These are phyloP conservation scores for Trypanosoma cruzi DNA, from an alignment of 208 protist genomes.

Conservation along the genomic window DNA sequence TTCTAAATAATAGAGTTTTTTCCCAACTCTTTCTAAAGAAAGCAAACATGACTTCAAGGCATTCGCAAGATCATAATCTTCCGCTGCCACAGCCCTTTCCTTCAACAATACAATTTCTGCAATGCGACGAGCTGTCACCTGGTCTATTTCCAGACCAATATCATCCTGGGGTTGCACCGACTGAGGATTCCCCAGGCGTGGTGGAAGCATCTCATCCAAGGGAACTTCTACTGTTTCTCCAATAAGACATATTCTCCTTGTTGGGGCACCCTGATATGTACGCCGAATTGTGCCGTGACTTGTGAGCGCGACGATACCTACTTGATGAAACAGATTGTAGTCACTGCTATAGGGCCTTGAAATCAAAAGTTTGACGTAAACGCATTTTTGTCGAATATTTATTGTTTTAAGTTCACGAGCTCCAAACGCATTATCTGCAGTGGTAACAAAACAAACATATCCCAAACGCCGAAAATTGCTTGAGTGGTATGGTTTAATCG, in stretches of 20 bases:
- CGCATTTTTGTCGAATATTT: slow-evolving; percentile 57
- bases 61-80: slow-evolving; percentile 89
- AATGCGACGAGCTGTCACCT: slow-evolving; percentile 34
- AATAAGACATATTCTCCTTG: slow-evolving; percentile 39
- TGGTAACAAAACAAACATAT: slow-evolving; percentile 74
- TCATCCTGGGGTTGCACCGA: slow-evolving; percentile 11
- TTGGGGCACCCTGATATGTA: slow-evolving; percentile 26
- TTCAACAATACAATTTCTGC: slow-evolving; percentile 65
- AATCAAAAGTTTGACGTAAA: slow-evolving; percentile 86
- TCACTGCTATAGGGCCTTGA: slow-evolving; percentile 68
- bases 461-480: slow-evolving; percentile 75
- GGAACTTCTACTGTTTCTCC: slow-evolving; percentile 53
- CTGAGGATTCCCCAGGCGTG: slow-evolving; percentile 8
- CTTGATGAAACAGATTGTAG: slow-evolving; percentile 90
- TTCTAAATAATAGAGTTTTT: slow-evolving; percentile 61
- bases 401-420: slow-evolving; percentile 92
- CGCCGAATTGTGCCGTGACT: slow-evolving; percentile 64
- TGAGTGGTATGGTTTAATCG: slow-evolving; percentile 51
- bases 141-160: slow-evolving; percentile 31
- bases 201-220: slow-evolving; percentile 86
- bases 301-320: slow-evolving; percentile 81
- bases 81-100: slow-evolving; percentile 65
- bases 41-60: slow-evolving; percentile 68
- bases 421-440: slow-evolving; percentile 52
- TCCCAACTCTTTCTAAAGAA: slow-evolving; percentile 40